Evolutionary conservation across 306 rosid species (phyloP).

Genomic region (Rosa lucieae): DNA sequence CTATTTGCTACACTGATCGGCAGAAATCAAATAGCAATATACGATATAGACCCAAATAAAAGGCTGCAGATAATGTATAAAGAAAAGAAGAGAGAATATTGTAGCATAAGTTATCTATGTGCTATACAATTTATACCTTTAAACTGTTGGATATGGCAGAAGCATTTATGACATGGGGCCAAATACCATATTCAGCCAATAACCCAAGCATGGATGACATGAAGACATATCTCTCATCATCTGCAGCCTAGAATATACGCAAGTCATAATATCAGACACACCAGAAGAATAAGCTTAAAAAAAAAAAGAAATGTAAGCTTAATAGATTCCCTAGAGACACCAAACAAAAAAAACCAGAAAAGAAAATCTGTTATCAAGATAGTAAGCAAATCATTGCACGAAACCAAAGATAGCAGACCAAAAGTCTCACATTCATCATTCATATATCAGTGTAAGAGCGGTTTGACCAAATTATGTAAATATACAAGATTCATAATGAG

Average conservation of each 20-base stretch:
- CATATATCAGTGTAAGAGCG: background rate
- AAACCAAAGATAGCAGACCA: background rate
- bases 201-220: conserved; percentile 86
- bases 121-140: conserved; percentile 55
- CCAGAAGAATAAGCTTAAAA: background rate
- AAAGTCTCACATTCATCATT: conserved; percentile 10
- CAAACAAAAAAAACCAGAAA: background rate
- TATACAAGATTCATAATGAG: background rate
- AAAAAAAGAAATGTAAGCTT: background rate
- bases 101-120: background rate
- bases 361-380: background rate
- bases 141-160: conserved; percentile 68
- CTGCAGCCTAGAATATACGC: conserved; percentile 53
- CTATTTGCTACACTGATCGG: background rate
- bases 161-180: conserved; percentile 86
- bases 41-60: background rate
- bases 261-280: conserved; percentile 25
- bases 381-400: background rate
- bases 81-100: background rate
- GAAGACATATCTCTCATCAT: conserved; percentile 83
- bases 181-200: conserved; percentile 72
- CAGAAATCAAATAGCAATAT: conserved; percentile 1
- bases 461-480: background rate
- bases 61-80: background rate
- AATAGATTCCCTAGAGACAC: background rate